Evolutionary conservation across 2,329 filamentous ascomycete genomes (phyloP).

Genomic region (Calonectria multiphialidica): DNA sequence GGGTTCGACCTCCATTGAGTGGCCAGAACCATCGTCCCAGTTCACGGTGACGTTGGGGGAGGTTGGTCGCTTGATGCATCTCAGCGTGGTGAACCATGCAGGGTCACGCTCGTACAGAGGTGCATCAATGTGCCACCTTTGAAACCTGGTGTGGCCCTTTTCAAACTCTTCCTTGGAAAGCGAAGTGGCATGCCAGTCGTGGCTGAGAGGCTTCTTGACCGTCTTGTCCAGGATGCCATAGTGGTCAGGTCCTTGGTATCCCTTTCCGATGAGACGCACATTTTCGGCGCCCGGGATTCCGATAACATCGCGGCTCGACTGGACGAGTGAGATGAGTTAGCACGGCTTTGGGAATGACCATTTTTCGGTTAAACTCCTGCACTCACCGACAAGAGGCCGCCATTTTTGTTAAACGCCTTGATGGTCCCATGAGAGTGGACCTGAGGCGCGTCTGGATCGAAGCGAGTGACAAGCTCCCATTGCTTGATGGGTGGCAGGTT

Average conservation of each 20-base stretch:
- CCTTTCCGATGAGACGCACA: background rate
- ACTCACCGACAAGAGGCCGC: background rate
- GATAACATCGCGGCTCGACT: background rate
- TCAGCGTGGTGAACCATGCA: background rate
- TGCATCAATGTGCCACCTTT: background rate
- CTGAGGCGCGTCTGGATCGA: background rate
- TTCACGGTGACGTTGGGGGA: background rate
- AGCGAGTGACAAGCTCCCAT: background rate
- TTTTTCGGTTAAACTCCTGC: background rate
- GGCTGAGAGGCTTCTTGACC: background rate
- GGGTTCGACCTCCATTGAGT: background rate
- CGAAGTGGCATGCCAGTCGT: background rate
- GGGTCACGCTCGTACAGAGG: background rate
- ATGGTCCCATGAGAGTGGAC: background rate
- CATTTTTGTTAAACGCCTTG: background rate
- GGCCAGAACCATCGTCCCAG: background rate
- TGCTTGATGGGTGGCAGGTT: background rate
- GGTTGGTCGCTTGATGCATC: background rate
- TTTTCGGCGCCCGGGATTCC: background rate
- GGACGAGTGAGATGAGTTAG: background rate
- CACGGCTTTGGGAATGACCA: too few species aligned
- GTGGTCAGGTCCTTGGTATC: background rate
- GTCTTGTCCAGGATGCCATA: background rate
- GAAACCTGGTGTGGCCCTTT: background rate
- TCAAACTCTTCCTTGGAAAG: background rate